These are phyloP conservation scores for Aspergillus bertholletiae DNA, from an alignment of 495 filamentous ascomycete genomes.

Conservation along the genomic window DNA sequence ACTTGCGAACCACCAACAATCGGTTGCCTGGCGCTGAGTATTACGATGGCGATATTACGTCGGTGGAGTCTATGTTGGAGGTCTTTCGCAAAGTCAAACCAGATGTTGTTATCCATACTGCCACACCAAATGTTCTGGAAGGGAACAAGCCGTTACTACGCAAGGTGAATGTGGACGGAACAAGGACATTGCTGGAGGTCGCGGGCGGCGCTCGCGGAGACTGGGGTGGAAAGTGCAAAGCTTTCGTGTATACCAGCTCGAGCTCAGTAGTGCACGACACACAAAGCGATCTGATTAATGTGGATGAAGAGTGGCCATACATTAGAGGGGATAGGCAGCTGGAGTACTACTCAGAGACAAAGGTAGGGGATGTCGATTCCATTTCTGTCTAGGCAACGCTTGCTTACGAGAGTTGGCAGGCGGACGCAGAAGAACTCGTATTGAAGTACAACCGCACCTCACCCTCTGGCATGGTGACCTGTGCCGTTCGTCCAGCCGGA, in stretches of 20 bases:
- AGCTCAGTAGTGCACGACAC: slow-evolving; percentile 85
- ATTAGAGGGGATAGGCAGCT: slow-evolving; percentile 65
- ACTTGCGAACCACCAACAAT: slow-evolving; percentile 75
- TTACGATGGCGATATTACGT: slow-evolving; percentile 84
- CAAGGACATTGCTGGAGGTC: slow-evolving; percentile 71
- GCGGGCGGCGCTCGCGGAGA: slow-evolving; percentile 58
- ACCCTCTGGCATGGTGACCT: slow-evolving; percentile 64
- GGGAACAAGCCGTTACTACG: slow-evolving; percentile 37
- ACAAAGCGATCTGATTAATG: slow-evolving; percentile 76
- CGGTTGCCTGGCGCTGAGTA: slow-evolving; percentile 72
- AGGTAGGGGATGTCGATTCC: slow-evolving; percentile 46
- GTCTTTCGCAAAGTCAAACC: slow-evolving; percentile 71
- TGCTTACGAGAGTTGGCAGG: slow-evolving; percentile 43
- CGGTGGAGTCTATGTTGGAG: slow-evolving; percentile 55
- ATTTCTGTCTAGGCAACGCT: background rate
- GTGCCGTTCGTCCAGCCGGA: slow-evolving; percentile 79
- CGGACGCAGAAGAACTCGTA: slow-evolving; percentile 80
- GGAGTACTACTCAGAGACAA: slow-evolving; percentile 91
- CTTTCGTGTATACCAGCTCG: slow-evolving; percentile 91
- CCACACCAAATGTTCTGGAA: slow-evolving; percentile 64
- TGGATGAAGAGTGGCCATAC: slow-evolving; percentile 82
- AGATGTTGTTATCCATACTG: slow-evolving; percentile 93
- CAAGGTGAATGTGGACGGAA: slow-evolving; percentile 93
- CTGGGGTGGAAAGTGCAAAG: slow-evolving; percentile 70
- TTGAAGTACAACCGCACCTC: slow-evolving; percentile 76